Conservation (phyloP, 2,329 filamentous ascomycete species). For the Colletotrichum gloeosporioides region DNA sequence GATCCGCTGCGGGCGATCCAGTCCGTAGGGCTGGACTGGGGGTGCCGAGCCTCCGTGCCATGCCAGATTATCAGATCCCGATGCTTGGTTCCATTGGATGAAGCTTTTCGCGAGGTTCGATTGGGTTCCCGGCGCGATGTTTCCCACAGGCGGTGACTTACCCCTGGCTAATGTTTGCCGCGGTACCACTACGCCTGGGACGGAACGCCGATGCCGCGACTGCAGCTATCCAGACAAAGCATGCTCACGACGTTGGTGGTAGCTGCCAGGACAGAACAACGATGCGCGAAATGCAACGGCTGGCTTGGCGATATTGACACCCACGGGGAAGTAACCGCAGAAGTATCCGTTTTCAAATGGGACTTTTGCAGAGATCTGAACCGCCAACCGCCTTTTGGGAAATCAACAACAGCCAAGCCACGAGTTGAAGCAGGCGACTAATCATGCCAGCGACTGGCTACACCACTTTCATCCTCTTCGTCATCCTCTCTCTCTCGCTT, state of each 20-base stretch:
- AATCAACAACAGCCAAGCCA: neutral
- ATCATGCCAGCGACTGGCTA: neutral
- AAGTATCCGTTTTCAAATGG: neutral
- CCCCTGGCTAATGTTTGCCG: neutral
- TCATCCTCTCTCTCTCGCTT: neutral
- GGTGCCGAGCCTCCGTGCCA: neutral
- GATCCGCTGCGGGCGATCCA: constrained; percentile 11
- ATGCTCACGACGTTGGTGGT: neutral
- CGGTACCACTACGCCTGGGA: neutral
- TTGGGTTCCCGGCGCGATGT: constrained; percentile 7
- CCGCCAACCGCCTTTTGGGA: neutral
- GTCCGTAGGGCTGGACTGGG: constrained; percentile 7
- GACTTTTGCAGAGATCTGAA: neutral
- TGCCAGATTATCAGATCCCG: constrained; percentile 20
- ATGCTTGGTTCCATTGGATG: constrained; percentile 5
- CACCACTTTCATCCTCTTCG: neutral
- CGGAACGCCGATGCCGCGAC: neutral
- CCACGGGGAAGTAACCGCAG: neutral
- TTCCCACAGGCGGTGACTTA: neutral
- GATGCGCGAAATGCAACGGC: neutral
- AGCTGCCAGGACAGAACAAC: neutral
- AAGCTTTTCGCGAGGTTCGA: neutral
- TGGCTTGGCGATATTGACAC: neutral
- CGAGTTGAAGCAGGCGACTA: neutral
- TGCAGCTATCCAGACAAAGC: neutral